phyloP scores from a whole-genome alignment of 805 yeast genomes.

The Maudiozyma turicensis region DNA sequence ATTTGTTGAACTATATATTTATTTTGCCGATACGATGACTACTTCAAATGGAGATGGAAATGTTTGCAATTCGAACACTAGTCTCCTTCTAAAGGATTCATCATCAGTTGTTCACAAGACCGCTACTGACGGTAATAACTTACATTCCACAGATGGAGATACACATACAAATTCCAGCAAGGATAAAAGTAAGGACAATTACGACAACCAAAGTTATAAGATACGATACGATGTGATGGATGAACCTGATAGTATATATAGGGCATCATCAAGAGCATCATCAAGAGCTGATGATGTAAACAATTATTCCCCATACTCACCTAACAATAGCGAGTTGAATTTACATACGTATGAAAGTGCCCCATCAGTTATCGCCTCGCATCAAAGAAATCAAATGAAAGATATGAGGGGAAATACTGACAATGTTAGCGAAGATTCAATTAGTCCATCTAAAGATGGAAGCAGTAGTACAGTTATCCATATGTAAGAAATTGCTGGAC shows the following conservation, averaged over 20 bases:
- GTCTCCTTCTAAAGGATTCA: neutral
- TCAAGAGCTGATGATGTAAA: neutral
- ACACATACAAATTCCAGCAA: neutral
- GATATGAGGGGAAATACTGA: neutral
- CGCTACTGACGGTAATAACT: neutral
- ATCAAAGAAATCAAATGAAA: neutral
- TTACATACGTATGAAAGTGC: neutral
- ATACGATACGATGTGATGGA: neutral
- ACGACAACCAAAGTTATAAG: neutral
- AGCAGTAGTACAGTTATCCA: constrained; percentile 12
- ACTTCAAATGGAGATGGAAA: constrained; percentile 3
- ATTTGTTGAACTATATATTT: constrained; percentile 41
- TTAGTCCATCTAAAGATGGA: constrained; percentile 4
- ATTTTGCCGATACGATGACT: constrained; percentile 22
- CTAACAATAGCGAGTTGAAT: neutral
- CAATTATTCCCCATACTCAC: neutral
- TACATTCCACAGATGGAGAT: neutral
- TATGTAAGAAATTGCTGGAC: neutral
- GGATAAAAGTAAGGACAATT: neutral
- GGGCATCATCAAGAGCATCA: neutral
- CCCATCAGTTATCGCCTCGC: neutral
- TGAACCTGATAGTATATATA: neutral
- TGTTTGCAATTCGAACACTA: neutral
- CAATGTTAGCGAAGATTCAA: neutral
- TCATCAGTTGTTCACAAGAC: neutral